These are phyloP conservation scores for Zasmidium citrigriseum DNA, from an alignment of 2,329 filamentous ascomycete genomes.

Conservation along the genomic window DNA sequence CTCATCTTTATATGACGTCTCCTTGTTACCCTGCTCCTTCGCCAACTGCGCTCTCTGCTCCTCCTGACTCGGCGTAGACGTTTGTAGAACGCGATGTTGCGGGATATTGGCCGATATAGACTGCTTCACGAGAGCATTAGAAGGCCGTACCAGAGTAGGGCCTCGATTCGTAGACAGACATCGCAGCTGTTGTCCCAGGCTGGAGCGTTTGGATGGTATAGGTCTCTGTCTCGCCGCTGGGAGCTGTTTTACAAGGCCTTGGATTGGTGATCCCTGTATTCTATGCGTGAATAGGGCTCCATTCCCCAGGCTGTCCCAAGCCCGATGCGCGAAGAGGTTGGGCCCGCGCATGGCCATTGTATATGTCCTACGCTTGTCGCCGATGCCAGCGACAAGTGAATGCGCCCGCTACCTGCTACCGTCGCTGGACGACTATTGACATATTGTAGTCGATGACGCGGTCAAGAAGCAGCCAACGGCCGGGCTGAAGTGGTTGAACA, in stretches of 20 bases:
- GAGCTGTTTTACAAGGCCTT: background rate
- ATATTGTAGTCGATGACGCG: slow-evolving; percentile 11
- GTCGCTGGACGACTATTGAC: background rate
- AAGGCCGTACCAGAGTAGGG: slow-evolving; percentile 11
- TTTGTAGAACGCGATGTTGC: slow-evolving; percentile 23
- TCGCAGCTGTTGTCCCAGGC: slow-evolving; percentile 14
- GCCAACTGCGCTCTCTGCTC: slow-evolving; percentile 5
- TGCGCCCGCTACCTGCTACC: slow-evolving; percentile 2
- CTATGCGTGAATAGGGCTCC: slow-evolving; percentile 37
- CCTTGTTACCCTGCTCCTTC: slow-evolving; percentile 13
- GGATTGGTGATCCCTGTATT: slow-evolving; percentile 25
- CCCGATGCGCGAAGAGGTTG: slow-evolving; percentile 26
- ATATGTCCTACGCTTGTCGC: background rate
- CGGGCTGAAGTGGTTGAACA: background rate
- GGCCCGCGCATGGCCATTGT: slow-evolving; percentile 24
- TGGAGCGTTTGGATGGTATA: background rate
- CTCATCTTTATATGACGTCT: slow-evolving; percentile 20
- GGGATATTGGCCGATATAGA: slow-evolving; percentile 2
- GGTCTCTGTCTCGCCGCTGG: background rate
- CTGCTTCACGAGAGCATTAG: slow-evolving; percentile 9
- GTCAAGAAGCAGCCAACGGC: background rate
- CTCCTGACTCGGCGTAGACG: slow-evolving; percentile 18
- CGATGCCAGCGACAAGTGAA: background rate
- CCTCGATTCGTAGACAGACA: slow-evolving; percentile 17
- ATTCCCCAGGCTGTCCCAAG: slow-evolving; percentile 37